Percentiles rank a stretch among this genome's conserved stretches.
Evolutionary conservation across 768 basidiomycete species (phyloP).

Genomic region (Mycena maculata): DNA sequence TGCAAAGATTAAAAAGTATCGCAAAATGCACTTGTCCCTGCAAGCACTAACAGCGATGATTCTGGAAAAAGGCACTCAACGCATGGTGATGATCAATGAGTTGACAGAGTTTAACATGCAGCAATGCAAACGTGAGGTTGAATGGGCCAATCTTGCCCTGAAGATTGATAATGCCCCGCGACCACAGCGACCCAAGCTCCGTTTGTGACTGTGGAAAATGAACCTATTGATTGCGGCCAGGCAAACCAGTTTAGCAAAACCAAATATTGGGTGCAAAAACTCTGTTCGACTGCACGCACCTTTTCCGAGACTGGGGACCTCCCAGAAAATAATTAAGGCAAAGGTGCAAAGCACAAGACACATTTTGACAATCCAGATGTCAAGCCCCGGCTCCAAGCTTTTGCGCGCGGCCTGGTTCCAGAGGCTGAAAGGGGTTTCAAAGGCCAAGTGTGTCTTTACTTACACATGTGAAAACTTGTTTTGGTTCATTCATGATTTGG

Average conservation of each 20-base stretch:
- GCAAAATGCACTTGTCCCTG: slow-evolving; percentile 3
- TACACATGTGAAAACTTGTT: too few relatives aligned
- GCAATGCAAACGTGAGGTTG: slow-evolving; percentile 1
- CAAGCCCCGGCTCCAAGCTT: slow-evolving; percentile 22
- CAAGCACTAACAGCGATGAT: slow-evolving; percentile 8
- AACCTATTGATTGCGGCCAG: slow-evolving; percentile 21
- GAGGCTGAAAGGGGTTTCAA: slow-evolving; percentile 17
- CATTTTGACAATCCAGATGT: slow-evolving; percentile 23
- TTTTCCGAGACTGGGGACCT: slow-evolving; percentile 20
- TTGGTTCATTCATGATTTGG: background rate
- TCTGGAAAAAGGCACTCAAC: slow-evolving; percentile 8
- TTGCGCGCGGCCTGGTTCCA: slow-evolving; percentile 12
- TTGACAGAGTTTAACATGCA: slow-evolving; percentile 11
- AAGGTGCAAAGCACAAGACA: slow-evolving; percentile 21
- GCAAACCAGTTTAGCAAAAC: slow-evolving; percentile 20
- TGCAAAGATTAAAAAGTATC: slow-evolving; percentile 16
- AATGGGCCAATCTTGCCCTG: background rate
- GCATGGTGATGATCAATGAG: slow-evolving; percentile 18
- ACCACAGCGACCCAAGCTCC: slow-evolving; percentile 17
- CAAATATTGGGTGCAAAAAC: slow-evolving; percentile 18
- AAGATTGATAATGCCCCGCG: too few relatives aligned
- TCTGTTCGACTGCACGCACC: slow-evolving; percentile 12
- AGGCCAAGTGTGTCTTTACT: slow-evolving; percentile 3
- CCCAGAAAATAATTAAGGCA: too few relatives aligned
- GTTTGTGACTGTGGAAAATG: slow-evolving; percentile 4